phyloP scores from a whole-genome alignment of 768 basidiomycete genomes.

The Boletus pseudopeckii region DNA sequence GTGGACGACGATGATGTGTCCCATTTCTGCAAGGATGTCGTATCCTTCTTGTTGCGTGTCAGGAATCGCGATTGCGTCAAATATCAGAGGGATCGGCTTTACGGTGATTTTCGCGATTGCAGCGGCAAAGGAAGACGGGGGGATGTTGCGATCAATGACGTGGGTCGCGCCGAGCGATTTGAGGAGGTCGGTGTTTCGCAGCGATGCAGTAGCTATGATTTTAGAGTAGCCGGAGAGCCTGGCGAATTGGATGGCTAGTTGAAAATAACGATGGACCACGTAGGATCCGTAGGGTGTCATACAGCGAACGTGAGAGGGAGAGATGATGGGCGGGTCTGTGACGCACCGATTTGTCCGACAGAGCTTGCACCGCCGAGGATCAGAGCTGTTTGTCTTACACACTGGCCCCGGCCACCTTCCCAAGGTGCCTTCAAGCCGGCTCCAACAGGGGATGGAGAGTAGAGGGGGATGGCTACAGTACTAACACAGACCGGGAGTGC shows the following conservation, averaged over 20 bases:
- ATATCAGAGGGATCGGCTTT: conserved; percentile 10
- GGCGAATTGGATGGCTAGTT: conserved; percentile 34
- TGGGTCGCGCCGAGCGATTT: conserved; percentile 37
- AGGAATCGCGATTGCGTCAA: conserved; percentile 27
- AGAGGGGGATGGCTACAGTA: conserved; percentile 35
- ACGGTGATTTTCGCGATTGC: conserved; percentile 14
- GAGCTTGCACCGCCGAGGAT: conserved; percentile 38
- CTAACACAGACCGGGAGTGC: conserved; percentile 34
- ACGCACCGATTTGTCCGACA: conserved; percentile 38
- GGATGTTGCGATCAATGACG: conserved; percentile 32
- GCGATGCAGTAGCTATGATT: conserved; percentile 40
- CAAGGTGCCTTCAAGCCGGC: conserved; percentile 34
- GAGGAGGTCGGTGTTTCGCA: conserved; percentile 31
- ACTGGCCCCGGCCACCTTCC: conserved; percentile 29
- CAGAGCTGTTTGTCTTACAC: conserved; percentile 31
- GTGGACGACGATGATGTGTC: conserved; percentile 21
- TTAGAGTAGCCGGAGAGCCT: conserved; percentile 34
- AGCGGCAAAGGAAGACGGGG: conserved; percentile 13
- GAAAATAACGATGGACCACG: not conserved
- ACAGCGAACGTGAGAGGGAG: not conserved
- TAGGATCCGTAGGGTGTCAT: not conserved
- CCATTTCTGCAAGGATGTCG: conserved; percentile 31
- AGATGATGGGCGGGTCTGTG: conserved; percentile 26
- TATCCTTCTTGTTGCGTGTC: conserved; percentile 36
- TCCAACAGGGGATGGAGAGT: conserved; percentile 25